phyloP scores from a whole-genome alignment of 108 stramenopile genomes.

The Pseudonitzschia multiseries region DNA sequence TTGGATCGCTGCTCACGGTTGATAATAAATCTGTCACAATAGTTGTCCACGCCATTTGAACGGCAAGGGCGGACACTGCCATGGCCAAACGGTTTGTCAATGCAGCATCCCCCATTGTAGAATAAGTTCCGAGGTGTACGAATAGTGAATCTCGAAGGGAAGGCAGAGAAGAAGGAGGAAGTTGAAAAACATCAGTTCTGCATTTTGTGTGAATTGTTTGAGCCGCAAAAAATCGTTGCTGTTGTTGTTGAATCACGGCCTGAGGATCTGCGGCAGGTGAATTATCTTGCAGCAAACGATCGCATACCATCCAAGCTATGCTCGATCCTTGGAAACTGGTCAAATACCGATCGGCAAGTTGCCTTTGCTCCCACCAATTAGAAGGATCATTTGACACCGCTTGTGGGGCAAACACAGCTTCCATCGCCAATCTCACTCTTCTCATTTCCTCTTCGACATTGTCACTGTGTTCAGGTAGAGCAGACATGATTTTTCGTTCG shows the following conservation, averaged over 20 bases:
- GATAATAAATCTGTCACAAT: slow-evolving; percentile 51
- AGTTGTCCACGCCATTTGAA: slow-evolving; percentile 78
- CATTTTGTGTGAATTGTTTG: slow-evolving; percentile 86
- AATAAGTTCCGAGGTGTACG: slow-evolving; percentile 48
- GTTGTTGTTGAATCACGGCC: slow-evolving; percentile 42
- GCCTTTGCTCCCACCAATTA: slow-evolving; percentile 55
- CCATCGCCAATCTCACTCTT: slow-evolving; percentile 65
- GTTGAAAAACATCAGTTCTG: slow-evolving; percentile 49
- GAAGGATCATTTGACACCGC: slow-evolving; percentile 9
- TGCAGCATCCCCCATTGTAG: slow-evolving; percentile 41
- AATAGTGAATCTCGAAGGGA: slow-evolving; percentile 70
- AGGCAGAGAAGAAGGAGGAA: slow-evolving; percentile 50
- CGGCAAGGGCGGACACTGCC: slow-evolving; percentile 71
- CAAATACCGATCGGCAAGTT: slow-evolving; percentile 76
- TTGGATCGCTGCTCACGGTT: slow-evolving; percentile 16
- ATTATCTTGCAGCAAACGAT: slow-evolving; percentile 54
- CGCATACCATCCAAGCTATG: slow-evolving; percentile 82
- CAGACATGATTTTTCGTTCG: not conserved
- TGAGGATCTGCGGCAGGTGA: slow-evolving; percentile 5
- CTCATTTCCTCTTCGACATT: slow-evolving; percentile 73
- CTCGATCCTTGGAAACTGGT: slow-evolving; percentile 68
- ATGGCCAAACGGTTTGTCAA: slow-evolving; percentile 74
- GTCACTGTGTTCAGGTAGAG: slow-evolving; percentile 59
- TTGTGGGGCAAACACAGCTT: slow-evolving; percentile 60
- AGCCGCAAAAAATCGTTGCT: slow-evolving; percentile 84